phyloP scores from a whole-genome alignment of 2,329 filamentous ascomycete species.

The Clarireedia hainanense region DNA sequence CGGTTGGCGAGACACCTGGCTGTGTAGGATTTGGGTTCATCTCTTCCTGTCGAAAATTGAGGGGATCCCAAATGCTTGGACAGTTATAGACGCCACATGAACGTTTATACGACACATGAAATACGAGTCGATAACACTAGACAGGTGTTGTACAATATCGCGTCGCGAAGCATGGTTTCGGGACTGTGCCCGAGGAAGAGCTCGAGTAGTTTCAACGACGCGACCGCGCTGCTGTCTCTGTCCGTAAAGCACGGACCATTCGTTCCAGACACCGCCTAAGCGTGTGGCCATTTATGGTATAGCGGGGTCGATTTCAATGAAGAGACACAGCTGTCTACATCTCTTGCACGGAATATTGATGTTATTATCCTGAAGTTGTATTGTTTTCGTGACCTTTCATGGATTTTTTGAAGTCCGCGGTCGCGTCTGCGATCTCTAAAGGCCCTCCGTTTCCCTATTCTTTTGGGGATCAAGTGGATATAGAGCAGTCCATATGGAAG shows the following conservation, averaged over 20 bases:
- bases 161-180: too few species aligned
- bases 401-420: slow-evolving; percentile 97
- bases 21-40: background rate
- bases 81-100: too few species aligned
- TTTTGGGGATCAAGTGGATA: slow-evolving; percentile 86
- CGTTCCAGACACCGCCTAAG: background rate
- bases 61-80: too few species aligned
- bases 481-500: slow-evolving; percentile 94
- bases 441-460: slow-evolving; percentile 87
- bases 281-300: background rate
- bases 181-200: too few species aligned
- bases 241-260: background rate
- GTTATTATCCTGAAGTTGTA: background rate
- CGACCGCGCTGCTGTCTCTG: background rate
- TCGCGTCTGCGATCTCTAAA: slow-evolving; percentile 93
- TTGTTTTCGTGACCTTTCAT: slow-evolving; percentile 40
- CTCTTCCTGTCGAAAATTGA: background rate
- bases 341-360: background rate
- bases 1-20: background rate
- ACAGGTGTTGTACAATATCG: too few species aligned
- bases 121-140: too few species aligned
- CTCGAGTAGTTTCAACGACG: background rate
- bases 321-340: slow-evolving; percentile 7
- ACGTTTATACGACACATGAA: too few species aligned
- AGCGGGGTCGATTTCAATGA: background rate